Conservation (phyloP, 1,284 basidiomycete species). For the Rhodotorula sp. region DNA sequence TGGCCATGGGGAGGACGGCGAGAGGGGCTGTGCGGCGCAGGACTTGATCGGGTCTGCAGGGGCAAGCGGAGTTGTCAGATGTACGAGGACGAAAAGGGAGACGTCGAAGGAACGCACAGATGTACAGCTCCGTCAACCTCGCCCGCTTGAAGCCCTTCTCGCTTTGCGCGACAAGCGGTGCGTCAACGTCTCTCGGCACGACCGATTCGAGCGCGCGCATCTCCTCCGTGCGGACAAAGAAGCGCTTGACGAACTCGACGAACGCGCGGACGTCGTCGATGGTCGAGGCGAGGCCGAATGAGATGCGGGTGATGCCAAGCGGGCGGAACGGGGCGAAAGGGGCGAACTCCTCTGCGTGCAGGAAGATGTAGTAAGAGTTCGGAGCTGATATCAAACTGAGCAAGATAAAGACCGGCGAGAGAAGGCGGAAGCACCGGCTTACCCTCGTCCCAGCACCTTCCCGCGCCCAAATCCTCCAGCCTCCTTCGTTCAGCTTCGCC, state of each 20-base stretch:
- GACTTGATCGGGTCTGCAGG: slow-evolving; percentile 42
- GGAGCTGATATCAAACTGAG: too few relatives aligned
- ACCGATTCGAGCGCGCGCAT: not conserved
- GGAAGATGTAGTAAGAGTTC: fast-evolving
- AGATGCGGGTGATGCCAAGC: slow-evolving; percentile 36
- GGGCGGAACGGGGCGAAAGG: slow-evolving; percentile 18
- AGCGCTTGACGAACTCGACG: slow-evolving; percentile 32
- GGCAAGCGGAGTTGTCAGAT: not conserved
- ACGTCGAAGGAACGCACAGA: slow-evolving; percentile 16
- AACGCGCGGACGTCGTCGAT: slow-evolving; percentile 29
- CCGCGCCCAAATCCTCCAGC: slow-evolving; percentile 11
- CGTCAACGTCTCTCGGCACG: not conserved
- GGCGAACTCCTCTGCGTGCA: slow-evolving; percentile 32
- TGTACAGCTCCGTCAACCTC: slow-evolving; percentile 14
- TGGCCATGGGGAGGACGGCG: slow-evolving; percentile 13
- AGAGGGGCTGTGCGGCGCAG: slow-evolving; percentile 27
- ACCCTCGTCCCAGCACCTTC: slow-evolving; percentile 40
- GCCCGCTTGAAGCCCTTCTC: not conserved
- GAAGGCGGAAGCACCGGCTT: not conserved
- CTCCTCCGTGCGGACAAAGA: slow-evolving; percentile 22
- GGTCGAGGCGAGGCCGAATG: slow-evolving; percentile 38
- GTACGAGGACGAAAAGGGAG: not conserved
- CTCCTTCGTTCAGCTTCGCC: slow-evolving; percentile 20
- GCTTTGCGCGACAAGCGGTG: not conserved
- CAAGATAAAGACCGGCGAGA: not conserved